Evolutionary conservation across 164 flowering plant species (phyloP), one percentile per base, ranked within the genome.

Genomic region (Liriodendron chinense): DNA sequence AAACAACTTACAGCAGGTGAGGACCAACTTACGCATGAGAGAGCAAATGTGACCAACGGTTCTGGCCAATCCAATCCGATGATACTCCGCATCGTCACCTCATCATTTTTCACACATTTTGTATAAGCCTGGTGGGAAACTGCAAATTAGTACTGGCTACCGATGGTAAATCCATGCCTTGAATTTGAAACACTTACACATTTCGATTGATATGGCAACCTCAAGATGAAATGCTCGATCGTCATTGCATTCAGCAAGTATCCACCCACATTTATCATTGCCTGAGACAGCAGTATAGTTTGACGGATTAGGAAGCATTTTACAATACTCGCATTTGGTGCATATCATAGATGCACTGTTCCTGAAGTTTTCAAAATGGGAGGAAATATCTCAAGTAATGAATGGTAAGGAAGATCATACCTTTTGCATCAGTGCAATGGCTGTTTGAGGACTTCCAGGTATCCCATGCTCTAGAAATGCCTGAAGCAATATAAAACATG

Each of bases 21-120:
- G 76, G 98, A 94, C 96, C 94, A 90, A 82, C 97, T 94, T 83
- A 97, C 98, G 75, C 97, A 94, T 48, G 95, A 91, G 28, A 94
- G 96, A 24, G 97, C 98, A 86, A 94, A 94, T 78, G 98, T 91
- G 25, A 94, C 96, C 85, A 90, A 78, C 3, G 98, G 97, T 83
- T 94, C 98, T 7, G 98, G 91, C 82, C 89, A 81, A 71, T 94
- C 97, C 86, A 94, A 78, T 16, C 93, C 94, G 70, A 87, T 89
- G 56, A 78, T 76, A 80, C 84, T 87, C 69, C 92, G 80, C 21
- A 82, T 83, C 7, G 85, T 81, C 80, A 79, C 77, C 72, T 92
- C 94, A 70, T 90, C 89, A n/a, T 80, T 87, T 68, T 87, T 94
- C 47, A 75, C 76, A 68, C 91, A 89, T 81, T 89, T 93, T 9